Evolutionary conservation across 768 basidiomycete genomes (phyloP), one percentile per base, ranked within the genome.

Genomic region (Fomitopsis serialis): DNA sequence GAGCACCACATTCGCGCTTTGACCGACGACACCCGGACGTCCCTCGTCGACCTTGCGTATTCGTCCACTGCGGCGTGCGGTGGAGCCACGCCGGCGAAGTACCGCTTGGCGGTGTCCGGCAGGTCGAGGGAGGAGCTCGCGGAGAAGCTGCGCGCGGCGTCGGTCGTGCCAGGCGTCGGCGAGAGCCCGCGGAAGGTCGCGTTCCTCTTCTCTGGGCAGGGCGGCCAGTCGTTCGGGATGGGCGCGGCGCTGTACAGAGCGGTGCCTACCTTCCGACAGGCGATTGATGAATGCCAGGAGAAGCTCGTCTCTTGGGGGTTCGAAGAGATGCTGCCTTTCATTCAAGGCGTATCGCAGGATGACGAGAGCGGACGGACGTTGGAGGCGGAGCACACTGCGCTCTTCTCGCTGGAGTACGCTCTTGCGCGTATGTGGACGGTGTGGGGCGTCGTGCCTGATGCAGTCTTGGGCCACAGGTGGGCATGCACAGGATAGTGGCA

Each of bases 161-260:
- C 68, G n/a, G 59, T 72, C 22, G 62, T 69, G 19, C 64, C 71
- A 15, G 48, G n/a, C 11, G 29, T 32, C 29, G 6, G 66, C 21
- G 55, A 61, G 17, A 58, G 66, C 15, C 29, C 53, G 1, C 58
- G 63, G n/a, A 67, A 70, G 3, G 72, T 78, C 1, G 73, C 80
- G 6, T 87, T 89, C 59, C 81, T 88, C 3, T 89, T 87, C 64
- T 83, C 87, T 17, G 89, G 88, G 7, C 85, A 89, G 62, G 88
- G 87, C 34, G 72, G 78, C 32, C 85, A 88, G 56, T 84, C 84
- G 68, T 61, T 72, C 17, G 78, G 81, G 5, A 88, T 89, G 86
- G 87, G 83, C 0, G 54, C 66, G 29, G 63, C 66, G 0, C 74
- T 89, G 15, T 90, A 89, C 53, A 61, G 60, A 36, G 73, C 73